These are phyloP conservation scores for Aspergillus glaucus DNA, from an alignment of 2,329 filamentous ascomycete species.

Conservation along the genomic window DNA sequence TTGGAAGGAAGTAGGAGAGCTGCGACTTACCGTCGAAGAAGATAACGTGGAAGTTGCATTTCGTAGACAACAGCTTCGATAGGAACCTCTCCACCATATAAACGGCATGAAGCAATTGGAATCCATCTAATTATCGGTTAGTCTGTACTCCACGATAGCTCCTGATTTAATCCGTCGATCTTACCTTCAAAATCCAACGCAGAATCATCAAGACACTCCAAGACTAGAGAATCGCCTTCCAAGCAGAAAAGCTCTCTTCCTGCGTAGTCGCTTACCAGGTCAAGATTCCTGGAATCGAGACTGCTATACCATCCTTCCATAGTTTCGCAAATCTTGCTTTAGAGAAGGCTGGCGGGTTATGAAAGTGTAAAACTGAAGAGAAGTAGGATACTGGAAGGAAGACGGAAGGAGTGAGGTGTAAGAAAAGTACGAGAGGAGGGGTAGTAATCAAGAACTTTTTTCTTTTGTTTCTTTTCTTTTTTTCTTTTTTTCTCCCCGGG, in stretches of 20 bases:
- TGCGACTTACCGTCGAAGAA: slow-evolving; percentile 6
- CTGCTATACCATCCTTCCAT: slow-evolving; percentile 3
- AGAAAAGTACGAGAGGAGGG: background rate
- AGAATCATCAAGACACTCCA: slow-evolving; percentile 7
- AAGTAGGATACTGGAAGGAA: background rate
- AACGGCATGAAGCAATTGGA: slow-evolving; percentile 6
- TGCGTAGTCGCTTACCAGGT: slow-evolving; percentile 8
- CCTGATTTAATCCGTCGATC: background rate
- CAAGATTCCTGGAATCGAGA: slow-evolving; percentile 5
- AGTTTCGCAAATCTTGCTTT: background rate
- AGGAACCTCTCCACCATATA: slow-evolving; percentile 8
- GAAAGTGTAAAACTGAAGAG: too few species aligned
- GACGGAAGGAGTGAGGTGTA: background rate
- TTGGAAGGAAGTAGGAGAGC: background rate
- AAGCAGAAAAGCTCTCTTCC: slow-evolving; percentile 9
- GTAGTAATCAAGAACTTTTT: background rate
- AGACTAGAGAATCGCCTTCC: slow-evolving; percentile 9
- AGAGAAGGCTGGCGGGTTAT: background rate
- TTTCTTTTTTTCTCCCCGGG: too few species aligned
- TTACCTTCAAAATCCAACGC: slow-evolving; percentile 5
- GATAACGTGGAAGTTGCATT: slow-evolving; percentile 6
- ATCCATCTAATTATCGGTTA: background rate
- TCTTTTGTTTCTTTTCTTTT: too few species aligned
- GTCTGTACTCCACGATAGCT: background rate
- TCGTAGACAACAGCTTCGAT: slow-evolving; percentile 3